phyloP scores from a whole-genome alignment of 2,329 filamentous ascomycete species.

The Botrytis tulipae region DNA sequence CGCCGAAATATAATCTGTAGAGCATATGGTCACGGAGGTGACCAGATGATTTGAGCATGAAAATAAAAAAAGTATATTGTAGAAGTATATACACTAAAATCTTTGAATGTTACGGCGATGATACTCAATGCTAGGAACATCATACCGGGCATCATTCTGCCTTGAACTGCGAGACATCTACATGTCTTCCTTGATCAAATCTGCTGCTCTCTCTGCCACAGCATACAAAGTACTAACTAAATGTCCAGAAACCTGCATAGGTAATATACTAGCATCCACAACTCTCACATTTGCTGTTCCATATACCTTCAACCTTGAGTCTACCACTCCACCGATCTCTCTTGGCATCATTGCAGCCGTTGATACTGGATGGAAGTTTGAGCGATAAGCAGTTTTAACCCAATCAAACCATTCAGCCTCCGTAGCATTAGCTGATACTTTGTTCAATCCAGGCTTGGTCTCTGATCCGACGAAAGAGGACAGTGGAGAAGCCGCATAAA shows the following conservation, averaged over 20 bases:
- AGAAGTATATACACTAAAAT: background rate
- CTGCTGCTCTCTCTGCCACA: constrained; percentile 26
- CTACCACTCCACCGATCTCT: constrained; percentile 28
- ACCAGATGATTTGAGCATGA: background rate
- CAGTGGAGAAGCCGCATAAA: background rate
- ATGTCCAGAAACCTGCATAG: constrained; percentile 25
- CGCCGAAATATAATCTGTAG: background rate
- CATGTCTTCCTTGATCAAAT: constrained; percentile 23
- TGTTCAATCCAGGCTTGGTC: constrained; percentile 19
- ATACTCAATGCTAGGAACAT: background rate
- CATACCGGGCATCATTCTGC: background rate
- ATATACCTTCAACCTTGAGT: constrained; percentile 27
- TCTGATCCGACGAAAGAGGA: constrained; percentile 6
- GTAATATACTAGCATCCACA: constrained; percentile 28
- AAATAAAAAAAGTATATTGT: background rate
- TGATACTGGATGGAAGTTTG: constrained; percentile 26
- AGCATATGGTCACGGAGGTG: too few species aligned
- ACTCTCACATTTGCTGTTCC: constrained; percentile 26
- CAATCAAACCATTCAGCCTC: constrained; percentile 20
- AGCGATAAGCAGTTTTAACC: constrained; percentile 12
- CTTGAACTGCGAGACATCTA: background rate
- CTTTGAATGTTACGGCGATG: too few species aligned
- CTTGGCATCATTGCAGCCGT: constrained; percentile 29
- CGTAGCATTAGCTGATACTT: constrained; percentile 17
- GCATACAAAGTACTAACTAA: constrained; percentile 27